These are phyloP conservation scores for Citrus maxima DNA, from an alignment of 345 rosid species.

Conservation along the genomic window DNA sequence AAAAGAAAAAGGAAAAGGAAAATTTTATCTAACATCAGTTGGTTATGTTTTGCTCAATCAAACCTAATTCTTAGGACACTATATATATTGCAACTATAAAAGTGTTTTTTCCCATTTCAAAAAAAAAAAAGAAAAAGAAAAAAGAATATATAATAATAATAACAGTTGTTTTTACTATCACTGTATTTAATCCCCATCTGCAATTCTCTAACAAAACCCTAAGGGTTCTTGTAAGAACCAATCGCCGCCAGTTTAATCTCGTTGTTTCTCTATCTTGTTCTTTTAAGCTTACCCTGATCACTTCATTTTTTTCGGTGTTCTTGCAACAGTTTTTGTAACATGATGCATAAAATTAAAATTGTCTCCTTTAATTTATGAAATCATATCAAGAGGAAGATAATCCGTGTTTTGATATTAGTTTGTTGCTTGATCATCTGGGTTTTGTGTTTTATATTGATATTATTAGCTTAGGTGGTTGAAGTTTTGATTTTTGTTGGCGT, in stretches of 20 bases:
- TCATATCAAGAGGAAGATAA: background rate
- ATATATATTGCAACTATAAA: background rate
- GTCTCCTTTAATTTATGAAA: slow-evolving; percentile 10
- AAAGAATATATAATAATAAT: background rate
- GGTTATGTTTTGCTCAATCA: slow-evolving; percentile 39
- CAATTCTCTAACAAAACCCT: slow-evolving; percentile 65
- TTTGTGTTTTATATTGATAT: slow-evolving; percentile 17
- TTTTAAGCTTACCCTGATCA: slow-evolving; percentile 14
- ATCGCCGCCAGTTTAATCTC: slow-evolving; percentile 78
- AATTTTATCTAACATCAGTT: slow-evolving; percentile 24
- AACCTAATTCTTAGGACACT: slow-evolving; percentile 22
- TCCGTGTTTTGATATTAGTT: slow-evolving; percentile 7
- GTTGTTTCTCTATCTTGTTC: slow-evolving; percentile 8
- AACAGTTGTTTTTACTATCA: background rate
- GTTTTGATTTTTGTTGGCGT: slow-evolving; percentile 36
- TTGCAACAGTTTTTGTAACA: background rate
- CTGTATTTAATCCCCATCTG: slow-evolving; percentile 29
- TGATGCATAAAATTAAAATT: slow-evolving; percentile 8
- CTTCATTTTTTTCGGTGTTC: slow-evolving; percentile 3
- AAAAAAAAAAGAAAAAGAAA: background rate
- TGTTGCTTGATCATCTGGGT: slow-evolving; percentile 10
- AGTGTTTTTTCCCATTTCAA: too few species aligned
- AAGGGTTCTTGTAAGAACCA: slow-evolving; percentile 78
- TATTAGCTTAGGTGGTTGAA: slow-evolving; percentile 20
- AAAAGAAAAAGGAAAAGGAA: background rate